Evolutionary conservation across 2,329 filamentous ascomycete genomes (phyloP).

Genomic region (Rhynchosporium agropyri): DNA sequence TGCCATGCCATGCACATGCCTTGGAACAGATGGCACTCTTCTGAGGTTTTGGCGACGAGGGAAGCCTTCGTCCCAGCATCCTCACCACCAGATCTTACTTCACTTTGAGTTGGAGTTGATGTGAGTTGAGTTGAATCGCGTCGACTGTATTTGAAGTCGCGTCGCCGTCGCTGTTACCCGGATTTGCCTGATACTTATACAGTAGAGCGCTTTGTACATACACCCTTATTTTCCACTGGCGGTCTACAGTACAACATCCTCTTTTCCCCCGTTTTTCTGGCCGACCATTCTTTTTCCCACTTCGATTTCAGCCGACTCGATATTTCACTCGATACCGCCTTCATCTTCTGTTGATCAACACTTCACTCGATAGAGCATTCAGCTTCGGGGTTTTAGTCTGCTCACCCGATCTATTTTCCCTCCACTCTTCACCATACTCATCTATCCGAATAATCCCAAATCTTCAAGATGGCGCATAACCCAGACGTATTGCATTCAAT

Average conservation of each 20-base stretch:
- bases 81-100: constrained; percentile 10
- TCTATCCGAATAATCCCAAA: not conserved
- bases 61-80: not conserved
- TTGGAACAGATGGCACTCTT: too few relatives aligned
- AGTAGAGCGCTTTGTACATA: not conserved
- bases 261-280: not conserved
- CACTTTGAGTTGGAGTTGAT: not conserved
- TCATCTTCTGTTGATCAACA: too few relatives aligned
- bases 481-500: constrained; percentile 39
- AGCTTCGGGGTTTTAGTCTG: not conserved
- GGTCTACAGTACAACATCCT: too few relatives aligned
- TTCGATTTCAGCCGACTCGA: too few relatives aligned
- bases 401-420: not conserved
- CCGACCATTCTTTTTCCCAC: too few relatives aligned
- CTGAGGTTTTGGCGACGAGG: too few relatives aligned
- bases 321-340: too few relatives aligned
- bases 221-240: not conserved
- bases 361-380: not conserved
- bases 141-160: not conserved
- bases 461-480: constrained; percentile 30
- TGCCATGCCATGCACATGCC: not conserved
- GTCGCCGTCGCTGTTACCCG: too few relatives aligned
- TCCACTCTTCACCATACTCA: constrained; percentile 2
- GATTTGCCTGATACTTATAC: too few relatives aligned
- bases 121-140: too few relatives aligned